phyloP scores from a whole-genome alignment of 208 protist genomes.

The Endotrypanum monterogeii region DNA sequence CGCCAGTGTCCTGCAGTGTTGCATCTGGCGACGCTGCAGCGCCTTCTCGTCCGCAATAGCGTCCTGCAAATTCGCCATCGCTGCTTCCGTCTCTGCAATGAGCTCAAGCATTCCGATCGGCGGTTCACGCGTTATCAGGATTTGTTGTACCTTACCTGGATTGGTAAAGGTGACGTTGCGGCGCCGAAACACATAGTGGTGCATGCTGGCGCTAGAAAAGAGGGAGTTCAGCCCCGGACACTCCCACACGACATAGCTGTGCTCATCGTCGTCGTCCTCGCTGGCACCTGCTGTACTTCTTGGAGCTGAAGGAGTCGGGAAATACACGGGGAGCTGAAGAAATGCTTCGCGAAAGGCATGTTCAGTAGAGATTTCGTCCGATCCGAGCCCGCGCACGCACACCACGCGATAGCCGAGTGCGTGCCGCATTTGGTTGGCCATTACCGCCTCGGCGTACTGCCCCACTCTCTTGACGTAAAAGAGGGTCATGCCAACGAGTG shows the following conservation, averaged over 20 bases:
- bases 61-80: constrained; percentile 73
- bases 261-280: constrained; percentile 22
- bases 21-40: constrained; percentile 26
- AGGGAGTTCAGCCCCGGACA: constrained; percentile 62
- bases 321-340: constrained; percentile 58
- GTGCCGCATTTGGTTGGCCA: constrained; percentile 63
- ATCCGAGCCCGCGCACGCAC: constrained; percentile 64
- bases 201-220: constrained; percentile 56
- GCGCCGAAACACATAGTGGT: constrained; percentile 49
- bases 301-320: constrained; percentile 21
- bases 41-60: constrained; percentile 73
- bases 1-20: constrained; percentile 2
- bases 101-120: constrained; percentile 52
- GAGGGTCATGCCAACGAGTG: constrained; percentile 50
- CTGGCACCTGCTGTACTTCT: not conserved
- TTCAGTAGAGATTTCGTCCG: constrained; percentile 35
- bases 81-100: constrained; percentile 59
- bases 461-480: constrained; percentile 50
- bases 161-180: constrained; percentile 57
- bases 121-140: constrained; percentile 68
- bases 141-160: constrained; percentile 47
- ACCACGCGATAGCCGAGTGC: constrained; percentile 79
- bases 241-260: constrained; percentile 43
- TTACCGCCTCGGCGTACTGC: constrained; percentile 57
- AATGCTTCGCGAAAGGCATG: constrained; percentile 39